These are phyloP conservation scores for Pseudogymnoascus sp. DNA, from an alignment of 2,329 filamentous ascomycete species.

Conservation along the genomic window DNA sequence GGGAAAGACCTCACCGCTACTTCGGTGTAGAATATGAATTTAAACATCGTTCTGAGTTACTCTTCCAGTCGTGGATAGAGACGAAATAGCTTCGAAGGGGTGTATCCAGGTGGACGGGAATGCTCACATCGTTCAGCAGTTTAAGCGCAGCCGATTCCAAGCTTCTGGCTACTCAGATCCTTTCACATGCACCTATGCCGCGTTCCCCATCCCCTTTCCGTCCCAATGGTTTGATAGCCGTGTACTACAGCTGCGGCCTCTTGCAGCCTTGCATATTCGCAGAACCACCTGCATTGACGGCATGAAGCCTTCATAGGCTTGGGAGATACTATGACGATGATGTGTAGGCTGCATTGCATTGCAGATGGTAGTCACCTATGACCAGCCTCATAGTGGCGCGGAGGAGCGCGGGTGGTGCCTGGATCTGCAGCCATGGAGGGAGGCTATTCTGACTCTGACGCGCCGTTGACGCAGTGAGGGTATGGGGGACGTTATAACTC, in stretches of 20 bases:
- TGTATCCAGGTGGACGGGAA: background rate
- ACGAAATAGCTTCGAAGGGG: background rate
- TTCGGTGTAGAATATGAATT: background rate
- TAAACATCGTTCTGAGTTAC: background rate
- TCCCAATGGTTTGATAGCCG: background rate
- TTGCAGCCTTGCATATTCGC: background rate
- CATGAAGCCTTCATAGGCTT: slow-evolving; percentile 14
- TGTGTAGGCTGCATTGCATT: background rate
- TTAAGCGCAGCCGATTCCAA: background rate
- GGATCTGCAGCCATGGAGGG: background rate
- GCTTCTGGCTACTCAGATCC: background rate
- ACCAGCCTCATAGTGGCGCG: background rate
- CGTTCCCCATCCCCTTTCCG: background rate
- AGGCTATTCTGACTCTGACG: background rate
- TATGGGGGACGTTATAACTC: background rate
- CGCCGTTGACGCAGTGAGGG: background rate
- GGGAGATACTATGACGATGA: background rate
- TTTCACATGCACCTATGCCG: background rate
- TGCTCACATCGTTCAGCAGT: background rate
- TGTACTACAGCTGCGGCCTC: background rate
- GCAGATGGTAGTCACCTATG: slow-evolving; percentile 44
- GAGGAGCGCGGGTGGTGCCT: background rate
- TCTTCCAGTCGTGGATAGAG: background rate
- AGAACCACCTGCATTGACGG: background rate
- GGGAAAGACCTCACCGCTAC: background rate